These are phyloP conservation scores for Stylonectria norvegica DNA, from an alignment of 2,329 filamentous ascomycete genomes.

Conservation along the genomic window DNA sequence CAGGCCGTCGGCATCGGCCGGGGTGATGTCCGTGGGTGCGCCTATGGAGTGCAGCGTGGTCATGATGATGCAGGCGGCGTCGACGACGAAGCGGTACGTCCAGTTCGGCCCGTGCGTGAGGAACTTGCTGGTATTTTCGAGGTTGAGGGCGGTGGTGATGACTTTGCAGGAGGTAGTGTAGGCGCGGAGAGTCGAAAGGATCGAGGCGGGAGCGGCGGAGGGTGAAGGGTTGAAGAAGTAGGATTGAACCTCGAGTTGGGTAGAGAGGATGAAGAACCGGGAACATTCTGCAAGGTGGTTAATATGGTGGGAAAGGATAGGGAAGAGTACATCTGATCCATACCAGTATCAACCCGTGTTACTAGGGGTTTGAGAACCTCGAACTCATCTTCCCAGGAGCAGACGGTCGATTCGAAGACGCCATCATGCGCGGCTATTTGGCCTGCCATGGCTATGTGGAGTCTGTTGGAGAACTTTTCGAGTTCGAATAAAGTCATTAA, in stretches of 20 bases:
- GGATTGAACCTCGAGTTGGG: slow-evolving; percentile 50
- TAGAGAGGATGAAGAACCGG: slow-evolving; percentile 46
- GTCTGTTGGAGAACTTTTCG: slow-evolving; percentile 48
- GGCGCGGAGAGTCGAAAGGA: slow-evolving; percentile 43
- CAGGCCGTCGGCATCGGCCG: slow-evolving; percentile 30
- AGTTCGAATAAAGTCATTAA: slow-evolving; percentile 44
- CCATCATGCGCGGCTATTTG: slow-evolving; percentile 45
- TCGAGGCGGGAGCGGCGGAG: slow-evolving; percentile 36
- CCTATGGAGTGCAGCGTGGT: slow-evolving; percentile 45
- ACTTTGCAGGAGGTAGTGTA: slow-evolving; percentile 48
- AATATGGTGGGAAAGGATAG: not conserved
- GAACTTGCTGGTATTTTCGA: slow-evolving; percentile 40
- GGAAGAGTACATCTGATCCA: slow-evolving; percentile 2
- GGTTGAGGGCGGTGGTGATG: slow-evolving; percentile 40
- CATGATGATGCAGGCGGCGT: slow-evolving; percentile 45
- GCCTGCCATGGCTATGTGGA: slow-evolving; percentile 46
- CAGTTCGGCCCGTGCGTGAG: slow-evolving; percentile 49
- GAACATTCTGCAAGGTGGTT: slow-evolving; percentile 39
- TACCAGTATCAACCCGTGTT: slow-evolving; percentile 47
- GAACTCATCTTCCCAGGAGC: slow-evolving; percentile 51
- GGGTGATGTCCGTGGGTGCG: slow-evolving; percentile 30
- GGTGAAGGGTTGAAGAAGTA: slow-evolving; percentile 50
- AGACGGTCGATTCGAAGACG: slow-evolving; percentile 45
- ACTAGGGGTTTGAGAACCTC: slow-evolving; percentile 45
- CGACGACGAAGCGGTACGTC: slow-evolving; percentile 45